A percentile compares a stretch with the other conserved stretches of the same genome.
Conservation (phyloP, 2,329 filamentous ascomycete species). For the Teratosphaeriaceae sp. region DNA sequence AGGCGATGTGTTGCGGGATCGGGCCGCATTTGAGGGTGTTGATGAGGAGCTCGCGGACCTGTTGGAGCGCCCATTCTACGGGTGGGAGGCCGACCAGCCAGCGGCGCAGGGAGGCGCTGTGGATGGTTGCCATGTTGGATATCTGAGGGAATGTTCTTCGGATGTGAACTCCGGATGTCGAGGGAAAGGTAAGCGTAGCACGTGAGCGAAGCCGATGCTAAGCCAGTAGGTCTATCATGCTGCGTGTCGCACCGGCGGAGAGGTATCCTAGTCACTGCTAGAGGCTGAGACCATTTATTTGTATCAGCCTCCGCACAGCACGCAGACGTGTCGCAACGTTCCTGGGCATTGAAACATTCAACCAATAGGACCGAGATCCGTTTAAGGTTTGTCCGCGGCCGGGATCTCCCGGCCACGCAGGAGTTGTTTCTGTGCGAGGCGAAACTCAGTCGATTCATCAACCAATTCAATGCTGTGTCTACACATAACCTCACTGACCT, state of each 20-base stretch:
- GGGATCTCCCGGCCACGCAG: too few relatives aligned
- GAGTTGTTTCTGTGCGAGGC: too few relatives aligned
- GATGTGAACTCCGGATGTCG: too few relatives aligned
- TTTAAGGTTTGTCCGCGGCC: too few relatives aligned
- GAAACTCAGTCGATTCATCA: too few relatives aligned
- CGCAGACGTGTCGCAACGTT: neutral
- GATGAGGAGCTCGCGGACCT: slow-evolving; percentile 77
- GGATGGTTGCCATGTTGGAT: slow-evolving; percentile 37
- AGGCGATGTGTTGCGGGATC: slow-evolving; percentile 93
- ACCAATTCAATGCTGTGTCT: too few relatives aligned
- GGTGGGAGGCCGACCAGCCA: slow-evolving; percentile 87
- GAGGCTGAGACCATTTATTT: neutral
- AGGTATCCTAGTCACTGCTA: neutral
- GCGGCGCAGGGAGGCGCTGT: slow-evolving; percentile 56
- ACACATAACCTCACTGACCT: too few relatives aligned
- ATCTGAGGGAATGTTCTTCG: too few relatives aligned
- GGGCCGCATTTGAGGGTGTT: slow-evolving; percentile 84
- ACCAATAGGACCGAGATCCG: too few relatives aligned
- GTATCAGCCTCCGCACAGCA: neutral
- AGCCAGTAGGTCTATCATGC: neutral
- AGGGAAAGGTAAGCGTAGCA: neutral
- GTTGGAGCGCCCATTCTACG: slow-evolving; percentile 77
- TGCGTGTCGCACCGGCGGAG: neutral
- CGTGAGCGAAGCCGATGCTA: neutral
- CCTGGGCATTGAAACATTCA: neutral